phyloP scores from a whole-genome alignment of 2,329 filamentous ascomycete genomes.

The Graphiopsis chlorocephala region DNA sequence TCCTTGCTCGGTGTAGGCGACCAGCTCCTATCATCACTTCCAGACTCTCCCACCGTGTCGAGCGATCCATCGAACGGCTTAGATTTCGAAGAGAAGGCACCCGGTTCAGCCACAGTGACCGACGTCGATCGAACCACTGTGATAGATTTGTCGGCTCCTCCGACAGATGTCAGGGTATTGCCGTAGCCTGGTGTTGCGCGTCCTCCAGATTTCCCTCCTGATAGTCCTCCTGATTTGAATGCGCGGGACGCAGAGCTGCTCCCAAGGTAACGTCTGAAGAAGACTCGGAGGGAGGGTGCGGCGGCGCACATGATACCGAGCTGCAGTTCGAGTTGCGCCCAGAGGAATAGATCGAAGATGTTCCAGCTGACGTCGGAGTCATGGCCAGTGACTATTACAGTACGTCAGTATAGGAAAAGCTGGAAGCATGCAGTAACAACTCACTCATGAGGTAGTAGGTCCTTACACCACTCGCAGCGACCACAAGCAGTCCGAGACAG shows the following conservation, averaged over 20 bases:
- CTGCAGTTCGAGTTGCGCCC: slow-evolving; percentile 42
- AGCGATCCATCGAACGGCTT: background rate
- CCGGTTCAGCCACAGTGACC: background rate
- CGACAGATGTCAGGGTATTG: background rate
- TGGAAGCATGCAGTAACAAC: slow-evolving; percentile 15
- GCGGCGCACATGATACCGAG: slow-evolving; percentile 44
- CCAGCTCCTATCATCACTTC: background rate
- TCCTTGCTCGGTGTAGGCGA: slow-evolving; percentile 5
- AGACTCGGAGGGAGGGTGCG: slow-evolving; percentile 43
- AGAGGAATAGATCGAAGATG: slow-evolving; percentile 39
- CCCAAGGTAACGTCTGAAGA: slow-evolving; percentile 42
- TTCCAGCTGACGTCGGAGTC: slow-evolving; percentile 43
- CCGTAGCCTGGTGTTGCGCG: background rate
- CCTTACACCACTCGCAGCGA: slow-evolving; percentile 37
- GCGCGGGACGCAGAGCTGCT: slow-evolving; percentile 9
- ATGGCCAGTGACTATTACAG: slow-evolving; percentile 23
- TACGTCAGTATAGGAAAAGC: slow-evolving; percentile 21
- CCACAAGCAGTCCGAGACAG: slow-evolving; percentile 43
- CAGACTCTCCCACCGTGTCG: background rate
- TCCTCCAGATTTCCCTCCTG: slow-evolving; percentile 3
- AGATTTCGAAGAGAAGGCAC: background rate
- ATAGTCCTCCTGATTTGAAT: slow-evolving; percentile 11
- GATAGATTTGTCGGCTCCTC: slow-evolving; percentile 5
- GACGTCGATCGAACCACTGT: slow-evolving; percentile 5
- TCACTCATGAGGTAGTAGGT: slow-evolving; percentile 36